phyloP scores from a whole-genome alignment of 768 basidiomycete species.

The Butyriboletus loyo region DNA sequence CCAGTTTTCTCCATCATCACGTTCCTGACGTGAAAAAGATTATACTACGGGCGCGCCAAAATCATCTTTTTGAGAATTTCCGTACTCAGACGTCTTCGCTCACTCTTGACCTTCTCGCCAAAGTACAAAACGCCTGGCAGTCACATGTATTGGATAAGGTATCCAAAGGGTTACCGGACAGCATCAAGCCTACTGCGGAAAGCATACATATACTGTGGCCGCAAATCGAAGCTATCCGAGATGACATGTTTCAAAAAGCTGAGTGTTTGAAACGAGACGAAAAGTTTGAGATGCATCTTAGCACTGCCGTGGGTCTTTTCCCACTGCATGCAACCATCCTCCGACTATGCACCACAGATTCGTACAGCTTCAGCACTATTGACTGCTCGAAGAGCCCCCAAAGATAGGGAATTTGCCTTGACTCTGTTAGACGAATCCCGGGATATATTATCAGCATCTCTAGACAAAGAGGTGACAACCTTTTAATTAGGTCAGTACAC shows the following conservation, averaged over 20 bases:
- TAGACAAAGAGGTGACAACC: constrained; percentile 68
- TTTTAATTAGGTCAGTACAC: neutral
- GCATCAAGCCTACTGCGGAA: constrained; percentile 46
- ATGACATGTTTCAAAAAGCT: constrained; percentile 62
- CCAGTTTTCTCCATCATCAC: neutral
- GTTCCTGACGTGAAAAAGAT: constrained; percentile 55
- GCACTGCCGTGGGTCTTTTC: constrained; percentile 60
- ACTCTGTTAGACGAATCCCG: constrained; percentile 68
- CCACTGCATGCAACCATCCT: constrained; percentile 6
- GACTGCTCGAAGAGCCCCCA: constrained; percentile 45
- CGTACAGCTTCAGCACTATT: constrained; percentile 53
- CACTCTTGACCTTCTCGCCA: constrained; percentile 53
- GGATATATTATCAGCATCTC: constrained; percentile 68
- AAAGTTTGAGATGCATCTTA: constrained; percentile 89
- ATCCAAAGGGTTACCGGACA: constrained; percentile 55
- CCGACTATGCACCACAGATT: constrained; percentile 35
- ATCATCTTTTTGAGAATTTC: constrained; percentile 65
- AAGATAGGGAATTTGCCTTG: constrained; percentile 44
- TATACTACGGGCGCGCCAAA: constrained; percentile 85
- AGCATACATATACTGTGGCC: constrained; percentile 54
- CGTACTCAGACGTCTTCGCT: constrained; percentile 51
- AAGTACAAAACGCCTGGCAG: constrained; percentile 62
- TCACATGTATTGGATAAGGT: constrained; percentile 62
- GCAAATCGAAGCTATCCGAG: constrained; percentile 45
- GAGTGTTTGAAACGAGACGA: constrained; percentile 77